A percentile compares a stretch with the other conserved stretches of the same genome.
Conservation (phyloP, 495 filamentous ascomycete genomes). For the Neurospora sp. region DNA sequence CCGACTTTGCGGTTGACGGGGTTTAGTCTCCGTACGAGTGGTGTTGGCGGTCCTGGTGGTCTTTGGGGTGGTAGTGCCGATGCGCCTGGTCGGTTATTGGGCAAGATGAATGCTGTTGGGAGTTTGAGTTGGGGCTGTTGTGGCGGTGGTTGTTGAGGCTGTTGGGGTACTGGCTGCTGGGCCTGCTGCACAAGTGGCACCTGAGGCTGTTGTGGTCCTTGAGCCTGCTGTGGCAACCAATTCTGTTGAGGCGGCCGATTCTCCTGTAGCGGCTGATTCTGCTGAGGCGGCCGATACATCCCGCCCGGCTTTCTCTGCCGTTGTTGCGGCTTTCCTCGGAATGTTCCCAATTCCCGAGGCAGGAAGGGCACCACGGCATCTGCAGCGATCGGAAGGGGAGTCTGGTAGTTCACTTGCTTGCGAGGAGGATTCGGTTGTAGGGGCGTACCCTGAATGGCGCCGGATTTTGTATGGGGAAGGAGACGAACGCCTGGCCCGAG, state of each 20-base stretch:
- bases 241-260: not conserved
- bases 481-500: not conserved
- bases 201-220: not conserved
- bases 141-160: not conserved
- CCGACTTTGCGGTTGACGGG: not conserved
- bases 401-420: not conserved
- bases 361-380: not conserved
- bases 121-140: not conserved
- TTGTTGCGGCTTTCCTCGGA: not conserved
- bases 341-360: not conserved
- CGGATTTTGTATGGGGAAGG: not conserved
- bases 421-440: not conserved
- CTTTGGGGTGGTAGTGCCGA: not conserved
- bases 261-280: not conserved
- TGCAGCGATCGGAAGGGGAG: not conserved
- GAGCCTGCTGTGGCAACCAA: not conserved
- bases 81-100: not conserved
- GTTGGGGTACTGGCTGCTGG: not conserved
- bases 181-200: not conserved
- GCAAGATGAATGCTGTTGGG: not conserved
- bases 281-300: not conserved
- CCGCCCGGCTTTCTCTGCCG: not conserved
- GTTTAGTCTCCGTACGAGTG: not conserved
- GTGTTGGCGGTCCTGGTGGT: not conserved
- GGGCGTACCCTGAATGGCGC: not conserved